A percentile compares a stretch with the other conserved stretches of the same genome.
These are phyloP conservation scores for Daldinia concentrica DNA, from an alignment of 495 filamentous ascomycete species.

Conservation along the genomic window DNA sequence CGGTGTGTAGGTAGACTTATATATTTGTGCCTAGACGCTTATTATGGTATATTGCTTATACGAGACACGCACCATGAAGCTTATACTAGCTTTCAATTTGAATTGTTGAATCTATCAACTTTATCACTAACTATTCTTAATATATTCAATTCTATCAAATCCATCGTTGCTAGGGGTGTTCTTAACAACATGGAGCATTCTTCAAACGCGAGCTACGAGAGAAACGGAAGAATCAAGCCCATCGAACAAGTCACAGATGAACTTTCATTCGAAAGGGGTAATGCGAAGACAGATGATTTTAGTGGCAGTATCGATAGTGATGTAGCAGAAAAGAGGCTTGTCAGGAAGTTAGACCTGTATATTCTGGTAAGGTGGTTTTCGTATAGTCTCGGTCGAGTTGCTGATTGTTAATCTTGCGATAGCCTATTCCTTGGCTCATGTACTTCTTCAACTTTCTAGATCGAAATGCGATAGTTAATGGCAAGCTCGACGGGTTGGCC, in stretches of 20 bases:
- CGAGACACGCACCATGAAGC: neutral
- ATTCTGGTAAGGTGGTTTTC: slow-evolving; percentile 47
- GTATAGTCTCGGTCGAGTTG: neutral
- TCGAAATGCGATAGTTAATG: slow-evolving; percentile 56
- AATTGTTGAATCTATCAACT: neutral
- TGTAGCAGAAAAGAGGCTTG: slow-evolving; percentile 53
- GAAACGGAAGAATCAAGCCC: slow-evolving; percentile 9
- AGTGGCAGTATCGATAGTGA: slow-evolving; percentile 55
- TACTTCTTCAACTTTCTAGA: slow-evolving; percentile 59
- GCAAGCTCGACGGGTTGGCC: slow-evolving; percentile 57
- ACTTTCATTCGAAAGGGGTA: neutral
- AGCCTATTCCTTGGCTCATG: slow-evolving; percentile 59
- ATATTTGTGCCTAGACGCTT: neutral
- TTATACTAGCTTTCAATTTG: neutral
- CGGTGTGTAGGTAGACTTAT: neutral
- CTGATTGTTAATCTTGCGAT: neutral
- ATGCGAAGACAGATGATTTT: slow-evolving; percentile 47
- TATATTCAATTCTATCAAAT: neutral
- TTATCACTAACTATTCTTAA: neutral
- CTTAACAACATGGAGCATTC: neutral
- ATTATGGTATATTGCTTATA: neutral
- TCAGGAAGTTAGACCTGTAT: slow-evolving; percentile 59
- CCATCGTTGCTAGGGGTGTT: neutral
- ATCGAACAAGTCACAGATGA: slow-evolving; percentile 10
- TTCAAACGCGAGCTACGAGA: neutral